These are phyloP conservation scores for Capronia epimyces DNA, from an alignment of 2,329 filamentous ascomycete genomes.

Conservation along the genomic window DNA sequence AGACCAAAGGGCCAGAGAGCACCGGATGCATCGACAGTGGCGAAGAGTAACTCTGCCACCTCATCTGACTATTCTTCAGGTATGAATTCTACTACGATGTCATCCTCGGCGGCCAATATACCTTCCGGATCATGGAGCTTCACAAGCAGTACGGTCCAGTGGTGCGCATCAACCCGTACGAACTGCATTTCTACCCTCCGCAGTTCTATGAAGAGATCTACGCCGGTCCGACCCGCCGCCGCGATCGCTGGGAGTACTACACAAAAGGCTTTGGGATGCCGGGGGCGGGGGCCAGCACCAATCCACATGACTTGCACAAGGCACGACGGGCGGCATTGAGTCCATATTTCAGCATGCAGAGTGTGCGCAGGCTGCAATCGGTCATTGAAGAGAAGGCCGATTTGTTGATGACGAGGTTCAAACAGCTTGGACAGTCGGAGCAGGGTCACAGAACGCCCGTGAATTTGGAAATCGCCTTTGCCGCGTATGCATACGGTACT, in stretches of 20 bases:
- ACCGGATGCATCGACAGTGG: neutral
- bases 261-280: constrained; percentile 7
- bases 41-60: neutral
- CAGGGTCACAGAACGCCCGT: constrained; percentile 1
- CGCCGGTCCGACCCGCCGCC: constrained; percentile 7
- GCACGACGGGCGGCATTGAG: constrained; percentile 22
- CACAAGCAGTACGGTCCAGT: constrained; percentile 36
- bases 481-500: constrained; percentile 31
- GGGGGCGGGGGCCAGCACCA: constrained; percentile 27
- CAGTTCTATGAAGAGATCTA: constrained; percentile 33
- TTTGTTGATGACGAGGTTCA: constrained; percentile 22
- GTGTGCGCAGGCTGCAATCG: constrained; percentile 3
- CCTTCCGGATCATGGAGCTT: constrained; percentile 34
- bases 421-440: constrained; percentile 1
- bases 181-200: constrained; percentile 29
- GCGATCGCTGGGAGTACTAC: constrained; percentile 19
- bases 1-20: neutral
- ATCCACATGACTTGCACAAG: constrained; percentile 27
- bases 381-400: constrained; percentile 27
- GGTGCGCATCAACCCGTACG: constrained; percentile 29
- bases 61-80: neutral
- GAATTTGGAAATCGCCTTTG: constrained; percentile 30
- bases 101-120: constrained; percentile 32
- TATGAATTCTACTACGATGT: constrained; percentile 36
- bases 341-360: constrained; percentile 28